Conservation (phyloP, 148 eudicot species). For the Cornus kousa region DNA sequence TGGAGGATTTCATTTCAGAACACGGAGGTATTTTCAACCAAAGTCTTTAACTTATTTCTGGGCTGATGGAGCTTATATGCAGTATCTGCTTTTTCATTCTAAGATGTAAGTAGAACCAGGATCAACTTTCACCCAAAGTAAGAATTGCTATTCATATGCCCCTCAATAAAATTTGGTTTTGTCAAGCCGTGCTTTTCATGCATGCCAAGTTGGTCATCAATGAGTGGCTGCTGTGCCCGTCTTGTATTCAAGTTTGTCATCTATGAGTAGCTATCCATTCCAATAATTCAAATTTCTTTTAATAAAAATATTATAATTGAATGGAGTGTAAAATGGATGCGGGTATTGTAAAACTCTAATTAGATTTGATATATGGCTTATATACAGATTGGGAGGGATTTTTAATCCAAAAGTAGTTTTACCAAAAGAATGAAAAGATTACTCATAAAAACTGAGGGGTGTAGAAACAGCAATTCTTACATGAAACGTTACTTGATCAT, state of each 20-base stretch:
- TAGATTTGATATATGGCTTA: background rate
- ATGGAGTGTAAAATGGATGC: background rate
- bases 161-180: background rate
- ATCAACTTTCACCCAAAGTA: background rate
- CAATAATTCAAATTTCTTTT: background rate
- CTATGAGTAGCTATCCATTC: background rate
- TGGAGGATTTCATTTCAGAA: conserved; percentile 96
- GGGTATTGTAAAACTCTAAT: background rate
- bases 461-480: background rate
- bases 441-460: background rate
- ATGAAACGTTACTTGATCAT: background rate
- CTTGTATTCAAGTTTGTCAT: background rate
- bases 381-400: background rate
- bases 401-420: background rate
- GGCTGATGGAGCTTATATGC: background rate
- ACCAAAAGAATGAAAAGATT: background rate
- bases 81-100: background rate
- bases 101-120: background rate
- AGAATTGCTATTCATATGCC: background rate
- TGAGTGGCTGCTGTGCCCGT: background rate
- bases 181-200: background rate
- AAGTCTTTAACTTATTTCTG: conserved; percentile 2
- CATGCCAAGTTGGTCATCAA: conserved; percentile 1
- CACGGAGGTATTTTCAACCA: conserved; percentile 60
- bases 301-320: background rate